These are phyloP conservation scores for Glaciozyma antarctica DNA, from an alignment of 768 basidiomycete genomes.

Conservation along the genomic window DNA sequence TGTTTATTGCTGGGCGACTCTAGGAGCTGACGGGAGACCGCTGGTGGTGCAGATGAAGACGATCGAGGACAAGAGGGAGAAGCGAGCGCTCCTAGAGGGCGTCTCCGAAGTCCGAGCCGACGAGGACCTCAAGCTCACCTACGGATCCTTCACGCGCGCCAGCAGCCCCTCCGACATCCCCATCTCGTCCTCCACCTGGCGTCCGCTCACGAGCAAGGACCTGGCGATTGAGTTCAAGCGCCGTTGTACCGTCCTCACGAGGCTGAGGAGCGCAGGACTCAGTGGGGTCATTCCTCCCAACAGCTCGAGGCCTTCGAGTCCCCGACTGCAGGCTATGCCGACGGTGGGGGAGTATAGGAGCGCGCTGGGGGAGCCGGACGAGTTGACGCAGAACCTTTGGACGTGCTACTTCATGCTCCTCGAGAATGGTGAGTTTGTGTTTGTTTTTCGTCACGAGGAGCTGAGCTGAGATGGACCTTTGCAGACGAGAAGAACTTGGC, in stretches of 20 bases:
- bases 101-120: conserved; percentile 16
- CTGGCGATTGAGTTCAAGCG: conserved; percentile 56
- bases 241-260: conserved; percentile 53
- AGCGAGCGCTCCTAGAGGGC: conserved; percentile 13
- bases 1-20: conserved; percentile 5
- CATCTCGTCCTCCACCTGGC: conserved; percentile 39
- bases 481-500: conserved; percentile 23
- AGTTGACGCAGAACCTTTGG: conserved; percentile 48
- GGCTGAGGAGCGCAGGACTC: conserved; percentile 45
- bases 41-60: conserved; percentile 6
- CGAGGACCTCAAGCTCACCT: conserved; percentile 17
- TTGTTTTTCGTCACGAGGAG: background rate
- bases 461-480: background rate
- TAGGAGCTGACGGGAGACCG: background rate
- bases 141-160: conserved; percentile 15
- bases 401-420: conserved; percentile 66
- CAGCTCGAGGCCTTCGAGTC: conserved; percentile 33
- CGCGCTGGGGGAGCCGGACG: conserved; percentile 28
- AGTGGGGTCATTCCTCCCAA: conserved; percentile 34
- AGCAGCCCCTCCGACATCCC: conserved; percentile 13
- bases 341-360: background rate
- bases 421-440: conserved; percentile 49
- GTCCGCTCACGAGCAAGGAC: conserved; percentile 44
- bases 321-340: conserved; percentile 15
- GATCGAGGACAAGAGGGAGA: conserved; percentile 27